phyloP scores from a whole-genome alignment of 176 grass and related monocot genomes.

The Stipa capillata region DNA sequence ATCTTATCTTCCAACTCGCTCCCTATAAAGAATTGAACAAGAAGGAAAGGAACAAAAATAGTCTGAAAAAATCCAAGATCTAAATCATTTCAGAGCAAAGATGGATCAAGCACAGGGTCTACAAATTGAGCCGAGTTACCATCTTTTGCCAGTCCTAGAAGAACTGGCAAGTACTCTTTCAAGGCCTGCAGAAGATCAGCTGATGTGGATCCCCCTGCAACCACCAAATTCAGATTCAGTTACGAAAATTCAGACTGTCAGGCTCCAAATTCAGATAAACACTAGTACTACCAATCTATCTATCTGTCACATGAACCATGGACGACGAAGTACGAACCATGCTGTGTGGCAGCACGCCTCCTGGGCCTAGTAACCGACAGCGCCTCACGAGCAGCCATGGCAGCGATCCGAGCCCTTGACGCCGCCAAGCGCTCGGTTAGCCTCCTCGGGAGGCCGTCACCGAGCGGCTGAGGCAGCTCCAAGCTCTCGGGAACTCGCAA shows the following conservation, averaged over 20 bases:
- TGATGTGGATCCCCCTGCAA: constrained; percentile 42
- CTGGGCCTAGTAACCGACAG: constrained; percentile 40
- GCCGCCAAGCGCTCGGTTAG: constrained; percentile 40
- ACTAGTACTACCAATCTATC: neutral
- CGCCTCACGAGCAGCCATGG: constrained; percentile 63
- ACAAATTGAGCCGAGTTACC: constrained; percentile 17
- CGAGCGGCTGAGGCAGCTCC: constrained; percentile 42
- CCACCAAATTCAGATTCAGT: neutral
- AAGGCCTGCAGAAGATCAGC: constrained; percentile 62
- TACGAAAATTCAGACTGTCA: neutral
- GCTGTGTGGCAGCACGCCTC: constrained; percentile 50
- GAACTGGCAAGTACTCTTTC: constrained; percentile 64
- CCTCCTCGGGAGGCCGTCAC: constrained; percentile 38
- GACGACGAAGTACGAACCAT: constrained; percentile 25
- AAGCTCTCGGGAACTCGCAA: constrained; percentile 48
- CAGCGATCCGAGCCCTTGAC: constrained; percentile 34
- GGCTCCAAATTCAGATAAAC: neutral
- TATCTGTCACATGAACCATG: neutral
- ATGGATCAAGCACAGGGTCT: neutral
- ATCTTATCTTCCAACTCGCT: constrained; percentile 60
- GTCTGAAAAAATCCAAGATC: neutral
- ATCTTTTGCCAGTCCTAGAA: constrained; percentile 67
- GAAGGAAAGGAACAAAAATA: neutral
- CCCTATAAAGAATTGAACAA: constrained; percentile 8
- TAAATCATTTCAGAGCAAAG: neutral